Percentiles rank a stretch among this genome's conserved stretches.
Conservation (phyloP, 371 early-diverging fungal genomes). For the Entomophthora muscae region DNA sequence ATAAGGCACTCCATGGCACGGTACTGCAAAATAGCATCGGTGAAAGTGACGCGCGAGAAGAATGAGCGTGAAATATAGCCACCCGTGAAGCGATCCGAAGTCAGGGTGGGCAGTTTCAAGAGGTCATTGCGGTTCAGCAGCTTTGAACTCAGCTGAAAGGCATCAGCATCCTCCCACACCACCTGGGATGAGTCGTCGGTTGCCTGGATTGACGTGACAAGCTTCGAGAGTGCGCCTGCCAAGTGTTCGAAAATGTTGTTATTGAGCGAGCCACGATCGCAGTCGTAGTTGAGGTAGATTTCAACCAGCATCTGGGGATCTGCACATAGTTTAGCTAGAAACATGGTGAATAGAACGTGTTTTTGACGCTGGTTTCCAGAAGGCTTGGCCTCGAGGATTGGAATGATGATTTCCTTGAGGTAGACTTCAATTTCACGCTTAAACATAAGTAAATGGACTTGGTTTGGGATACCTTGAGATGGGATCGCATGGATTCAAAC, state of each 20-base stretch:
- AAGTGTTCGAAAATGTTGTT: constrained; percentile 5
- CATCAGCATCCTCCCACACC: constrained; percentile 20
- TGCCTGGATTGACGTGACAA: constrained; percentile 51
- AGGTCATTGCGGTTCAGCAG: constrained; percentile 9
- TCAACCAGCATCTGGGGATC: constrained; percentile 85
- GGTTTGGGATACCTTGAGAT: constrained; percentile 25
- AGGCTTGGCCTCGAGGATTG: constrained; percentile 40
- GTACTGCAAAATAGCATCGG: constrained; percentile 17
- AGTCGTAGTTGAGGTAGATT: constrained; percentile 93
- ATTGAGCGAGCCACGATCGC: constrained; percentile 22
- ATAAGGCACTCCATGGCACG: constrained; percentile 21
- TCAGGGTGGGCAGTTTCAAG: background rate
- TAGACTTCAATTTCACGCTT: constrained; percentile 52
- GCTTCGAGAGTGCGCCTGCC: background rate
- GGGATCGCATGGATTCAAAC: constrained; percentile 40
- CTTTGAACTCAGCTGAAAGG: constrained; percentile 14
- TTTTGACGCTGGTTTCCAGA: constrained; percentile 23
- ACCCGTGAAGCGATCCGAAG: background rate
- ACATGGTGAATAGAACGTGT: constrained; percentile 23
- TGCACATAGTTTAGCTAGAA: constrained; percentile 28
- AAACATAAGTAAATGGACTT: background rate
- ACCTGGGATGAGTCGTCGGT: constrained; percentile 39
- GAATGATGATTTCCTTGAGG: constrained; percentile 49
- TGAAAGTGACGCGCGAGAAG: constrained; percentile 13
- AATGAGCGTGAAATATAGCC: background rate